These are phyloP conservation scores for Hypoxylon sp. DNA, from an alignment of 2,329 filamentous ascomycete species.

Conservation along the genomic window DNA sequence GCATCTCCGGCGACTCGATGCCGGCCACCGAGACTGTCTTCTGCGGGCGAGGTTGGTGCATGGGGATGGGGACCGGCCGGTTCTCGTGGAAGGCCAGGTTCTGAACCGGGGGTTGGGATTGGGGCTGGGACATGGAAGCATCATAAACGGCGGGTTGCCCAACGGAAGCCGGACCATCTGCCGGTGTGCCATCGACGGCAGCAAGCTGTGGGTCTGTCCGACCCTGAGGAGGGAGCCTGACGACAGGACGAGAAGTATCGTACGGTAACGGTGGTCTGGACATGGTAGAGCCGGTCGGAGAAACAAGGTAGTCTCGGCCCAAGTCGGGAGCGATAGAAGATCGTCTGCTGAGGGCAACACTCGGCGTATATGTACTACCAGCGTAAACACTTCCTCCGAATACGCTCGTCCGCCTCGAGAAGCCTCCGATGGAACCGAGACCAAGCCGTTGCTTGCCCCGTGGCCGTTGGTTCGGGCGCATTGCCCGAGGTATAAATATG, in stretches of 20 bases:
- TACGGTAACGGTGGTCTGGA: constrained; percentile 69
- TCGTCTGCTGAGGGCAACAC: constrained; percentile 84
- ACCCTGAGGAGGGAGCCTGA: constrained; percentile 77
- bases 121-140: constrained; percentile 64
- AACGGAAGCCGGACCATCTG: constrained; percentile 31
- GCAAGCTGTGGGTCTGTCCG: constrained; percentile 43
- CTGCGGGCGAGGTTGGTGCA: constrained; percentile 95
- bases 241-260: constrained; percentile 74
- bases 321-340: constrained; percentile 78
- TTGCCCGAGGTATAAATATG: constrained; percentile 94
- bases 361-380: constrained; percentile 83
- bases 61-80: constrained; percentile 65
- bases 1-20: constrained; percentile 80
- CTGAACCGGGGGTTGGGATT: constrained; percentile 65
- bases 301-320: constrained; percentile 77
- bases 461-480: constrained; percentile 87
- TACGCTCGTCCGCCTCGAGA: constrained; percentile 82
- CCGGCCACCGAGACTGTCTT: constrained; percentile 93
- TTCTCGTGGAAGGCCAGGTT: constrained; percentile 67
- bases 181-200: constrained; percentile 36
- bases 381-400: constrained; percentile 73
- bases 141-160: constrained; percentile 57
- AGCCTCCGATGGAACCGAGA: constrained; percentile 71
- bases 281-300: constrained; percentile 80
- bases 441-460: constrained; percentile 78